A percentile compares a stretch with the other conserved stretches of the same genome.
These are phyloP conservation scores for Polygonum aviculare DNA, from an alignment of 148 eudicot genomes.

Conservation along the genomic window DNA sequence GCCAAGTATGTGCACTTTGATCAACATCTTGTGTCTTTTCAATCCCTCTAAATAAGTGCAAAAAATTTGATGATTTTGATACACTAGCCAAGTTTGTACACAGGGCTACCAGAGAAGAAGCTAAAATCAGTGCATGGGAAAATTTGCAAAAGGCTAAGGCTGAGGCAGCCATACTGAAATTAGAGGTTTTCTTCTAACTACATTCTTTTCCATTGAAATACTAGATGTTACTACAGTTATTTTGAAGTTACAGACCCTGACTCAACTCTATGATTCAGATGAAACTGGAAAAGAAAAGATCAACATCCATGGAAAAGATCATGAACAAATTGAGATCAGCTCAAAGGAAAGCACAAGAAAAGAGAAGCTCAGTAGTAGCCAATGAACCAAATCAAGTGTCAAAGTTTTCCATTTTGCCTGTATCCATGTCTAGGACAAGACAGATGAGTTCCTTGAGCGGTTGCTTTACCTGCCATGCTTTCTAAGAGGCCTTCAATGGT, in stretches of 20 bases:
- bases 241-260: not conserved
- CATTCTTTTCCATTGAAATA: not conserved
- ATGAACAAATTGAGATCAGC: conserved; percentile 82
- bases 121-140: conserved; percentile 93
- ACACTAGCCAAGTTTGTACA: too few relatives aligned
- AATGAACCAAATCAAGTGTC: conserved; percentile 39
- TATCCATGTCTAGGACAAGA: conserved; percentile 44
- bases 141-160: conserved; percentile 97
- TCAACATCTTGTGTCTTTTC: not conserved
- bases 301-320: conserved; percentile 90
- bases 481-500: conserved; percentile 21
- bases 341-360: conserved; percentile 87
- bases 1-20: conserved; percentile 43
- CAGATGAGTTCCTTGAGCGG: conserved; percentile 74
- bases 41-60: not conserved
- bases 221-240: not conserved
- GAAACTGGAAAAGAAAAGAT: conserved; percentile 95
- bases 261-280: conserved; percentile 40
- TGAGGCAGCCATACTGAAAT: conserved; percentile 82
- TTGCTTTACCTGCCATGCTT: conserved; percentile 92
- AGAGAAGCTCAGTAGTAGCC: conserved; percentile 48
- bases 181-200: conserved; percentile 51
- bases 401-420: conserved; percentile 29
- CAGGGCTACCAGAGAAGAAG: conserved; percentile 78
- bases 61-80: not conserved